phyloP scores from a whole-genome alignment of 345 rosid genomes.

The Cochlearia excelsa region DNA sequence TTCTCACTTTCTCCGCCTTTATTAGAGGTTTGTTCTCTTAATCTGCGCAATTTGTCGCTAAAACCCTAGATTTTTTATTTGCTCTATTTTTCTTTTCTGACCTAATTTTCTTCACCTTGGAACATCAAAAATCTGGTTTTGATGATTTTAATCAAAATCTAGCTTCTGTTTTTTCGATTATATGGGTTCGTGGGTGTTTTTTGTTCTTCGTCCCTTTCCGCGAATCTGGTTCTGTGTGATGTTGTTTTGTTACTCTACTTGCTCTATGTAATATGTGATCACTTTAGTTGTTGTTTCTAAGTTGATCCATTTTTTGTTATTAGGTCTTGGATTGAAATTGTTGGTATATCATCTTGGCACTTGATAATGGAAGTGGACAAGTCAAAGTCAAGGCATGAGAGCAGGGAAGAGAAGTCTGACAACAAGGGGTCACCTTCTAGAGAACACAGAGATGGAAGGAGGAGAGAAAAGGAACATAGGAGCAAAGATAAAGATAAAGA shows the following conservation, averaged over 20 bases:
- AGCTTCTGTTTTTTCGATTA: too few relatives aligned
- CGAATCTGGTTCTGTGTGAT: too few relatives aligned
- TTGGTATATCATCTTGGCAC: slow-evolving; percentile 11
- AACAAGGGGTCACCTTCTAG: slow-evolving; percentile 31
- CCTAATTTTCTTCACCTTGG: too few relatives aligned
- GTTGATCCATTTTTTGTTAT: not conserved
- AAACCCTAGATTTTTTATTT: too few relatives aligned
- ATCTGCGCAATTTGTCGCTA: slow-evolving; percentile 12
- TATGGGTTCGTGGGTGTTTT: too few relatives aligned
- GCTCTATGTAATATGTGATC: slow-evolving; percentile 5
- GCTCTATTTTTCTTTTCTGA: too few relatives aligned
- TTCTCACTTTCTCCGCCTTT: not conserved
- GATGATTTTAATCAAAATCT: too few relatives aligned
- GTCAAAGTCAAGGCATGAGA: slow-evolving; percentile 36
- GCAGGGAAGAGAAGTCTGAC: slow-evolving; percentile 33
- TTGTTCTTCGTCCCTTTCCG: too few relatives aligned
- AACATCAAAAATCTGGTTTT: too few relatives aligned
- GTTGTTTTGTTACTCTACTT: slow-evolving; percentile 1
- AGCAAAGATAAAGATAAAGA: slow-evolving; percentile 43
- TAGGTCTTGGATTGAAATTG: slow-evolving; percentile 23
- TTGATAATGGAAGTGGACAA: slow-evolving; percentile 31
- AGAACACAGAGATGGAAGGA: slow-evolving; percentile 43
- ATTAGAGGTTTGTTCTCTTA: not conserved
- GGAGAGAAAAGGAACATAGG: slow-evolving; percentile 49
- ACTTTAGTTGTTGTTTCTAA: slow-evolving; percentile 11